A percentile compares a stretch with the other conserved stretches of the same genome.
Evolutionary conservation across 1,139 yeast species (phyloP).

Genomic region (Blastobotrys arbuscula): DNA sequence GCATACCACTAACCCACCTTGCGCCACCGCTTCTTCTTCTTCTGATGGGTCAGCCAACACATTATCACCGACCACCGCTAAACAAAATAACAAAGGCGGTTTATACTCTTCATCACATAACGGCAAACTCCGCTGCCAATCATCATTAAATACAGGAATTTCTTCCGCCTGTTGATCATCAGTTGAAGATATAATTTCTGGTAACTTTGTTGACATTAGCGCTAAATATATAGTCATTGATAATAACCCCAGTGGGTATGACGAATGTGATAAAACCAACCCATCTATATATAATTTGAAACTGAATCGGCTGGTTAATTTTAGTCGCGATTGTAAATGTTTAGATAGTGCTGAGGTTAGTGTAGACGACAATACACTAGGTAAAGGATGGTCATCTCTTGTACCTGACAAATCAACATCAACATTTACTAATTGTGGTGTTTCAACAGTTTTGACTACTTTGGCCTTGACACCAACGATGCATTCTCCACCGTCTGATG

Average conservation of each 20-base stretch:
- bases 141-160: conserved; percentile 87
- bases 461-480: conserved; percentile 83
- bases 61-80: conserved; percentile 68
- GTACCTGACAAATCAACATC: conserved; percentile 57
- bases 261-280: conserved; percentile 59
- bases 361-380: conserved; percentile 42
- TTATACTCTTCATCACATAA: conserved; percentile 43
- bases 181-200: conserved; percentile 62
- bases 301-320: conserved; percentile 66
- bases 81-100: conserved; percentile 71
- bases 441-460: conserved; percentile 54
- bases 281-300: conserved; percentile 76
- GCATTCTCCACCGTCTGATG: conserved; percentile 89
- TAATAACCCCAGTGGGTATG: conserved; percentile 71
- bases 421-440: conserved; percentile 52
- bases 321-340: conserved; percentile 38
- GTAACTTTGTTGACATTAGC: conserved; percentile 68
- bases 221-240: conserved; percentile 80
- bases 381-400: conserved; percentile 33
- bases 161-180: conserved; percentile 58
- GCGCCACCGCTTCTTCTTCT: conserved; percentile 82
- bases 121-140: conserved; percentile 57
- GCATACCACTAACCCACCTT: conserved; percentile 69
- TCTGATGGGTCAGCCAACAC: conserved; percentile 74
- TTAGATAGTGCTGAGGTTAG: conserved; percentile 28